These are phyloP conservation scores for Steccherinum ochraceum DNA, from an alignment of 768 basidiomycete species.

Conservation along the genomic window DNA sequence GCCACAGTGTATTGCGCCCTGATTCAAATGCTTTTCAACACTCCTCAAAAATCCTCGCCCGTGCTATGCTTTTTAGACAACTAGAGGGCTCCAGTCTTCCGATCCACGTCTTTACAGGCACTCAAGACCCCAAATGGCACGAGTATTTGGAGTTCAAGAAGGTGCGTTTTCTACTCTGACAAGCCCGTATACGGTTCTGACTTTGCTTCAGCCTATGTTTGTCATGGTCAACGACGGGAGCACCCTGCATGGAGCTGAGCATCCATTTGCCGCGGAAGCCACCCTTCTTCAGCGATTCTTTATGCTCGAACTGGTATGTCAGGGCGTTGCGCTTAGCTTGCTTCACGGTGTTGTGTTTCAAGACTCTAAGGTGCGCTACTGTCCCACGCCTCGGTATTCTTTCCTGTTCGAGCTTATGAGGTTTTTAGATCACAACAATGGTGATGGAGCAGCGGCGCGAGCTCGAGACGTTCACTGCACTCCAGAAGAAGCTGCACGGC, in stretches of 20 bases:
- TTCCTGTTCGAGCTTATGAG: no score
- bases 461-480: no score
- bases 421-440: conserved; percentile 51
- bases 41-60: conserved; percentile 46
- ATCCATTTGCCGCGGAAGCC: conserved; percentile 16
- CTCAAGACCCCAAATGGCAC: conserved; percentile 44
- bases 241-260: conserved; percentile 11
- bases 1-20: conserved; percentile 35
- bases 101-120: conserved; percentile 39
- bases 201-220: conserved; percentile 53
- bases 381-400: background rate
- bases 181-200: conserved; percentile 8
- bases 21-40: conserved; percentile 29
- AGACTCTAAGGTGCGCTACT: conserved; percentile 59
- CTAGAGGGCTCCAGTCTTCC: conserved; percentile 33
- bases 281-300: conserved; percentile 44
- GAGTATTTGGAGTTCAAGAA: conserved; percentile 35
- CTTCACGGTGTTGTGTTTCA: conserved; percentile 51
- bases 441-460: conserved; percentile 34
- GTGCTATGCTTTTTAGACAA: conserved; percentile 45
- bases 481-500: no score
- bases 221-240: conserved; percentile 53
- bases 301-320: conserved; percentile 41
- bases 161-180: conserved; percentile 23
- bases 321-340: conserved; percentile 43